Evolutionary conservation across 2,329 filamentous ascomycete genomes (phyloP).

Genomic region (Hawksworthiomyces lignivorus): DNA sequence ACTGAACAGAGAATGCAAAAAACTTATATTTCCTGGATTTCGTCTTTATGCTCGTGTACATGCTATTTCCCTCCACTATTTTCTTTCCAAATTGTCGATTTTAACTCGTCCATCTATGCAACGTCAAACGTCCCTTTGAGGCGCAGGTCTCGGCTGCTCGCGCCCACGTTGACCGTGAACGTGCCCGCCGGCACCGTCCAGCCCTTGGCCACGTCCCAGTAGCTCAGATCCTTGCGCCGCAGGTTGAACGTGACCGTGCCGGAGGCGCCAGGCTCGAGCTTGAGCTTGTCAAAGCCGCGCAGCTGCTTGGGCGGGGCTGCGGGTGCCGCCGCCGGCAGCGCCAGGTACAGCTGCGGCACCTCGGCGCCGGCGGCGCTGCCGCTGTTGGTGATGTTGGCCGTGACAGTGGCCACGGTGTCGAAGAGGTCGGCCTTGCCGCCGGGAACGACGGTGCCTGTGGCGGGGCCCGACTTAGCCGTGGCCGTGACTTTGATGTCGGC

Average conservation of each 20-base stretch:
- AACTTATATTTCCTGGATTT: no score
- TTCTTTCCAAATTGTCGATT: no score
- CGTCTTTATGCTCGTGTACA: no score
- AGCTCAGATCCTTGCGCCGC: constrained; percentile 53
- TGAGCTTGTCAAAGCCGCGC: constrained; percentile 55
- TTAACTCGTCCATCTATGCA: no score
- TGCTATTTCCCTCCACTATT: no score
- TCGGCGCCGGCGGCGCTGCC: constrained; percentile 55
- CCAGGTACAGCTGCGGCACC: constrained; percentile 54
- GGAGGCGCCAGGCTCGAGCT: constrained; percentile 38
- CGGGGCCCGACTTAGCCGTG: constrained; percentile 29
- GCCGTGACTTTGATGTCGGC: constrained; percentile 37
- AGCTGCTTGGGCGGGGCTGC: constrained; percentile 41
- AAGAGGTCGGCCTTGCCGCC: constrained; percentile 40
- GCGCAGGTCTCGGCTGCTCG: constrained; percentile 39
- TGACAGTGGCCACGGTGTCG: constrained; percentile 40
- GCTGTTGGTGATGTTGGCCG: constrained; percentile 57
- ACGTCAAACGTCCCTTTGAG: constrained; percentile 26
- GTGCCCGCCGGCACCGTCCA: constrained; percentile 47
- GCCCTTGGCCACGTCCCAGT: constrained; percentile 55
- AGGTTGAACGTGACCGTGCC: constrained; percentile 44
- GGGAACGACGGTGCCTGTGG: constrained; percentile 30
- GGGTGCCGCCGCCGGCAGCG: constrained; percentile 30
- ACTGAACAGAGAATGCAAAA: no score
- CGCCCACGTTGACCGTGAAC: constrained; percentile 35